A percentile compares a stretch with the other conserved stretches of the same genome.
Conservation (phyloP, 2,329 filamentous ascomycete species). For the Pseudodiploospora longispora region DNA sequence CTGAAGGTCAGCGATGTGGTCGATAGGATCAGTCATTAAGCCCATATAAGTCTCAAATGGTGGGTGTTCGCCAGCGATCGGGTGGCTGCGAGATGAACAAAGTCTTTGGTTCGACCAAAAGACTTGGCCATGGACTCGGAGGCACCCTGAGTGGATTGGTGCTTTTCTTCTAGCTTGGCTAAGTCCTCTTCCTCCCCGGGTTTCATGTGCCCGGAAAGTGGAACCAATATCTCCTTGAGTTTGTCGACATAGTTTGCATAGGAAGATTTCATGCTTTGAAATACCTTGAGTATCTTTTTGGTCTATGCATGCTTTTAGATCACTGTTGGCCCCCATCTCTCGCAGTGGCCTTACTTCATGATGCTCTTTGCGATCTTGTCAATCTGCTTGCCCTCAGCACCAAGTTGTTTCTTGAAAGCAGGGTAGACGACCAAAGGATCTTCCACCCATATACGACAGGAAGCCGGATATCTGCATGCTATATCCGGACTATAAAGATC, state of each 20-base stretch:
- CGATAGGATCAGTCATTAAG: no score
- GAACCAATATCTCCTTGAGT: constrained; percentile 34
- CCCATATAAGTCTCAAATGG: constrained; percentile 40
- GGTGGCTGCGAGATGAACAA: constrained; percentile 44
- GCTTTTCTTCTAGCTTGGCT: constrained; percentile 35
- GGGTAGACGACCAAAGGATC: constrained; percentile 34
- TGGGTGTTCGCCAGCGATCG: constrained; percentile 40
- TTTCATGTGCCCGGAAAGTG: constrained; percentile 37
- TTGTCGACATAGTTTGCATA: constrained; percentile 35
- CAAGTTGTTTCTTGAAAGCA: constrained; percentile 40
- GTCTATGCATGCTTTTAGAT: constrained; percentile 26
- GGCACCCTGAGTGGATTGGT: constrained; percentile 23
- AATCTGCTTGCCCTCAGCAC: constrained; percentile 30
- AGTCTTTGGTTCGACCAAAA: constrained; percentile 44
- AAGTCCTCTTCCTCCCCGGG: constrained; percentile 44
- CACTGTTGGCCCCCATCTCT: background rate
- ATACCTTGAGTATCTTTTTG: constrained; percentile 40
- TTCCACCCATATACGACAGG: no score
- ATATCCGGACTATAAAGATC: no score
- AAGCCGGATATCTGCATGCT: no score
- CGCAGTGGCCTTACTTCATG: constrained; percentile 25
- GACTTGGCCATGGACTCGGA: constrained; percentile 30
- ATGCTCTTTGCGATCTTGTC: constrained; percentile 40
- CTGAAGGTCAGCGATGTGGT: no score
- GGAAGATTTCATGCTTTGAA: constrained; percentile 35